Conservation (phyloP, 2,329 filamentous ascomycete genomes). For the Xylariaceae sp. region DNA sequence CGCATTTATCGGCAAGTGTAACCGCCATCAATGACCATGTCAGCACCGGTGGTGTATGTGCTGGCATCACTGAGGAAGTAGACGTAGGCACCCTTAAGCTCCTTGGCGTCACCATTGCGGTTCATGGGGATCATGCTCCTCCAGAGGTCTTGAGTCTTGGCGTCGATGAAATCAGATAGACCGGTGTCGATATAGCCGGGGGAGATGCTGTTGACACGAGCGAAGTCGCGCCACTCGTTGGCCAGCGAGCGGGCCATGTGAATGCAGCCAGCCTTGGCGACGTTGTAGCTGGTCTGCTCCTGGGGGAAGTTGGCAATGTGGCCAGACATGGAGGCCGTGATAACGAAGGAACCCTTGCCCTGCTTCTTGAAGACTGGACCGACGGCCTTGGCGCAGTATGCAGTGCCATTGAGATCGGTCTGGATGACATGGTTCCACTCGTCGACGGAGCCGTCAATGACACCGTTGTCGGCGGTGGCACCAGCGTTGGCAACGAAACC, state of each 20-base stretch:
- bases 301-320: constrained; percentile 67
- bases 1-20: constrained; percentile 41
- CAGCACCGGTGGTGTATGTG: constrained; percentile 70
- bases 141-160: constrained; percentile 33
- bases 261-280: constrained; percentile 52
- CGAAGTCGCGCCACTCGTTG: constrained; percentile 63
- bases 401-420: constrained; percentile 62
- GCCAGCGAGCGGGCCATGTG: constrained; percentile 43
- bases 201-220: constrained; percentile 59
- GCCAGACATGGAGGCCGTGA: constrained; percentile 64
- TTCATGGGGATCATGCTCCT: constrained; percentile 35
- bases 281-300: constrained; percentile 61
- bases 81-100: constrained; percentile 71
- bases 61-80: constrained; percentile 75
- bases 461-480: constrained; percentile 55
- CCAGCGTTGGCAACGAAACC: constrained; percentile 74
- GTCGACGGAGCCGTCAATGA: constrained; percentile 53
- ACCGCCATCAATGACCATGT: constrained; percentile 71
- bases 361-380: constrained; percentile 60
- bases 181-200: constrained; percentile 56
- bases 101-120: constrained; percentile 60
- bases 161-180: constrained; percentile 42
- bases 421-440: constrained; percentile 59
- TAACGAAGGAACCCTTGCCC: constrained; percentile 60
- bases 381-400: constrained; percentile 62